Percentiles rank a stretch among this genome's conserved stretches.
Conservation (phyloP, 2,329 filamentous ascomycete species). For the Clarireedia paspali region DNA sequence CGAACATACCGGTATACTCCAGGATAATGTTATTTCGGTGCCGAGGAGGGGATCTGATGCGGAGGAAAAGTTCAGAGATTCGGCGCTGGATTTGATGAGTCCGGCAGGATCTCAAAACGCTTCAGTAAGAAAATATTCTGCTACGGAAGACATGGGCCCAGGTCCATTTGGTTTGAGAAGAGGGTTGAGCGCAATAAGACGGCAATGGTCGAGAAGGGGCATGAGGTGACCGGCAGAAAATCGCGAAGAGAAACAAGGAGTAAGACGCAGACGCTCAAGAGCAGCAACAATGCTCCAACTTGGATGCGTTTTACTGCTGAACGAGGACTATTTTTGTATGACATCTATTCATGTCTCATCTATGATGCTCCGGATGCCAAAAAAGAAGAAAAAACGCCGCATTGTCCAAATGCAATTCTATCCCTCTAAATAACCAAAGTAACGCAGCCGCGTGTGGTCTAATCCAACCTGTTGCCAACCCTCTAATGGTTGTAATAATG, state of each 20-base stretch:
- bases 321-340: not conserved
- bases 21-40: not conserved
- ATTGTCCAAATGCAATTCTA: not conserved
- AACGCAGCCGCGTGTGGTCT: not conserved
- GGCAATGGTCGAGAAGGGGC: no score
- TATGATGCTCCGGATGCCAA: not conserved
- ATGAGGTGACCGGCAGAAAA: no score
- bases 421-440: not conserved
- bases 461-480: not conserved
- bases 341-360: not conserved
- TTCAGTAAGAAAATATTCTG: not conserved
- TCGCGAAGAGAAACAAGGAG: no score
- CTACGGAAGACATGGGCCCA: not conserved
- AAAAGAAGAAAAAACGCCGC: not conserved
- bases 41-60: not conserved
- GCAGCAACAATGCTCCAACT: no score
- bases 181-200: not conserved
- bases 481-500: conserved; percentile 60
- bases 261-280: no score
- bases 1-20: not conserved
- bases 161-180: not conserved
- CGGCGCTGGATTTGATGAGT: not conserved
- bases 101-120: not conserved
- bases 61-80: conserved; percentile 4
- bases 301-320: no score